Conservation (phyloP, 2,329 filamentous ascomycete genomes). For the Hypoxylon sp. region DNA sequence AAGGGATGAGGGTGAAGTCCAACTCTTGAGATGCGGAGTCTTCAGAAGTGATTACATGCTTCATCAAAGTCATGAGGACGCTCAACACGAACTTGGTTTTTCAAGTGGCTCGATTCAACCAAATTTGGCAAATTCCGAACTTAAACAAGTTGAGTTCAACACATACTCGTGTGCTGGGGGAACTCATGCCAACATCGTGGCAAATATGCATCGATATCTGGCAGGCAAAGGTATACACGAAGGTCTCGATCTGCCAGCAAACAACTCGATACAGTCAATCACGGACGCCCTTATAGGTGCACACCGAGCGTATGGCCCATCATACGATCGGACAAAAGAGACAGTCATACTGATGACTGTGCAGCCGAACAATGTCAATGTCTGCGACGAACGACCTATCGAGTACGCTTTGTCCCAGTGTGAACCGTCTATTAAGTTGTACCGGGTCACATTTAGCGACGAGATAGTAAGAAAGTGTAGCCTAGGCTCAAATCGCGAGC, state of each 20-base stretch:
- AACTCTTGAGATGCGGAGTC: slow-evolving; percentile 49
- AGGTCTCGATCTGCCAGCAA: slow-evolving; percentile 42
- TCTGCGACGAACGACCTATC: slow-evolving; percentile 55
- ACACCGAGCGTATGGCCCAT: slow-evolving; percentile 46
- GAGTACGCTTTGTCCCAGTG: slow-evolving; percentile 52
- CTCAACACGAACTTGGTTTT: not conserved
- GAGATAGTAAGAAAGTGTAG: slow-evolving; percentile 45
- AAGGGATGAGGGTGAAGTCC: slow-evolving; percentile 43
- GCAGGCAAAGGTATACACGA: slow-evolving; percentile 39
- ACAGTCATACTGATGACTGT: slow-evolving; percentile 54
- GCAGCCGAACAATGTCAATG: slow-evolving; percentile 55
- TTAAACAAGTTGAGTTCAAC: slow-evolving; percentile 58
- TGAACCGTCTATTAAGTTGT: slow-evolving; percentile 46
- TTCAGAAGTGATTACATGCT: slow-evolving; percentile 58
- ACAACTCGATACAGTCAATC: slow-evolving; percentile 46
- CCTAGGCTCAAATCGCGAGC: slow-evolving; percentile 43
- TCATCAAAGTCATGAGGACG: slow-evolving; percentile 35
- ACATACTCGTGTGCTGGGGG: slow-evolving; percentile 54
- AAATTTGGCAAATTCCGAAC: slow-evolving; percentile 5
- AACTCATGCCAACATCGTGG: slow-evolving; percentile 50
- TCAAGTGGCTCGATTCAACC: not conserved
- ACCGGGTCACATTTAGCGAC: slow-evolving; percentile 49
- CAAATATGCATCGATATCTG: slow-evolving; percentile 53
- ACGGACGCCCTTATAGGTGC: slow-evolving; percentile 46
- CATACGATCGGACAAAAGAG: slow-evolving; percentile 20